Evolutionary conservation across 2,329 filamentous ascomycete species (phyloP), one percentile per base, ranked within the genome.

Genomic region (Magnaporthiopsis rhizophila): DNA sequence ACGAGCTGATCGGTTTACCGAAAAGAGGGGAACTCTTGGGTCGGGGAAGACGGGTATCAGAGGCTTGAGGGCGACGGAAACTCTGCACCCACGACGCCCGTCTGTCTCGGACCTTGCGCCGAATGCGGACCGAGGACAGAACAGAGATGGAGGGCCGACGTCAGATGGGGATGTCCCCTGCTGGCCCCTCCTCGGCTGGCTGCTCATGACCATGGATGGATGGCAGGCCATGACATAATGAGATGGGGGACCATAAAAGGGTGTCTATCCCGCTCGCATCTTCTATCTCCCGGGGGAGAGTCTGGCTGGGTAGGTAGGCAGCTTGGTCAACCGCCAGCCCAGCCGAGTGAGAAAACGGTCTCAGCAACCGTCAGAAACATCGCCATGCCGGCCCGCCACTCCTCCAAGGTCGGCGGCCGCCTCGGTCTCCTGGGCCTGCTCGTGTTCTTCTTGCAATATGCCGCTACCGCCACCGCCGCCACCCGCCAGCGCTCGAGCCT

Each of bases 401-500:
- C 45, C 45, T 53, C 45, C 45, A 5, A n/a, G 45, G 21, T 6
- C 45, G 45, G 45, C 45, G 7, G 45, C 21, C 45, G 45, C 45
- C 45, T 53, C 21, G 45, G 45, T 13, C 60, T 62, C 38, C 60
- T 62, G 24, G 60, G 60, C 38, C 38, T 62, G 60, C 18, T 53
- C 45, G 38, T 45, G 38, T n/a, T 62, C 34, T 28, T 62, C 21
- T 6, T 53, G 7, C 45, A 53, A 21, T 21, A 53, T 53, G 45
- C 45, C 18, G 26, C 59, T n/a, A n/a, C 15, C 32, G 59, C 36
- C 36, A n/a, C 36, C 36, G 60, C 60, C 24, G n/a, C 38, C 24
- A 21, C 30, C 36, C 60, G 60, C 34, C 21, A 75, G 65, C 74
- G 74, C 32, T 64, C 71, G 57, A 74, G 72, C 63, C 63, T 77